A percentile compares a stretch with the other conserved stretches of the same genome.
These are phyloP conservation scores for Exutisphaerella laricina DNA, from an alignment of 2,329 filamentous ascomycete species.

Conservation along the genomic window DNA sequence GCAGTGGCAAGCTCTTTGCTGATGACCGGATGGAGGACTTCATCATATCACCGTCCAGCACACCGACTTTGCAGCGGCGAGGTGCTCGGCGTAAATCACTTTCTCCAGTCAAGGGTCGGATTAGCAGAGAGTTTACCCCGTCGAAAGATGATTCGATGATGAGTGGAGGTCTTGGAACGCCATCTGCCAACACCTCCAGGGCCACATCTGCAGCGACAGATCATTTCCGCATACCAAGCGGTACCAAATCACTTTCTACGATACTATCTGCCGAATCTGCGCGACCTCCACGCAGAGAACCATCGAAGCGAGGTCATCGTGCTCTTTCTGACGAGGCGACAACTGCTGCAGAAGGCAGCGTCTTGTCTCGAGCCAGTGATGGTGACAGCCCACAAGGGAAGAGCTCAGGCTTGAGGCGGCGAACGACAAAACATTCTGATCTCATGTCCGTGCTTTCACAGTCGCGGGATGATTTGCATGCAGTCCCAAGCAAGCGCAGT, in stretches of 20 bases:
- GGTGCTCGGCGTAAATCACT: slow-evolving; percentile 35
- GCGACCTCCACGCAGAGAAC: slow-evolving; percentile 18
- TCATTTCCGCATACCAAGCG: slow-evolving; percentile 37
- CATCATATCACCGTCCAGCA: slow-evolving; percentile 13
- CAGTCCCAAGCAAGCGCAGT: slow-evolving; percentile 70
- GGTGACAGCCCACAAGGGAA: slow-evolving; percentile 28
- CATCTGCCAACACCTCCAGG: slow-evolving; percentile 10
- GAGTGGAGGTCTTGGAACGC: slow-evolving; percentile 16
- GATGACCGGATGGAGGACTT: slow-evolving; percentile 5
- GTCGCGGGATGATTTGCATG: slow-evolving; percentile 57
- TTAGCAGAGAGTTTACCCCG: slow-evolving; percentile 13
- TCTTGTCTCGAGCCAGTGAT: slow-evolving; percentile 26
- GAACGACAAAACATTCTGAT: slow-evolving; percentile 81
- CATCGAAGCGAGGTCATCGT: slow-evolving; percentile 17
- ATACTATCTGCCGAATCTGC: slow-evolving; percentile 54
- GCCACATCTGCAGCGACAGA: slow-evolving; percentile 10
- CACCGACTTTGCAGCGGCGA: slow-evolving; percentile 32
- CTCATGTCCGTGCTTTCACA: slow-evolving; percentile 86
- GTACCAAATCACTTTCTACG: slow-evolving; percentile 53
- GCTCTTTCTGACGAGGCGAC: slow-evolving; percentile 29
- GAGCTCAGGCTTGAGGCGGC: slow-evolving; percentile 57
- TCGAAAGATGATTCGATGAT: slow-evolving; percentile 15
- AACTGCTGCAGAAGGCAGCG: slow-evolving; percentile 22
- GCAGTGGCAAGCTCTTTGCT: slow-evolving; percentile 4
- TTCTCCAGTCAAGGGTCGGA: slow-evolving; percentile 37